phyloP scores from a whole-genome alignment of 176 grass and related monocot species.

The Tillandsia fasciculata region DNA sequence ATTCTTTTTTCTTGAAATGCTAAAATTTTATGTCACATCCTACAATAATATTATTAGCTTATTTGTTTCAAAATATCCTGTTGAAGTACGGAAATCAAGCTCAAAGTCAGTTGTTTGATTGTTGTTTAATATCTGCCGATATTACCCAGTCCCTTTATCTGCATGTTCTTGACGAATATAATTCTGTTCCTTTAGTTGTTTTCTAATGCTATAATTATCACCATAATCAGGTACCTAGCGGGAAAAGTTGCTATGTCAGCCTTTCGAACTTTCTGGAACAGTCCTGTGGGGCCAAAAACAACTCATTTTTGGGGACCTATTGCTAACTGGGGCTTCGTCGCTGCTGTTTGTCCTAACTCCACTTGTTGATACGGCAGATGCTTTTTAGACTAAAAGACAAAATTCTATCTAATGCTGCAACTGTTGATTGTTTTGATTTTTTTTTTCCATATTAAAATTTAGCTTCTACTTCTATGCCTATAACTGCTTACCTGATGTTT shows the following conservation, averaged over 20 bases:
- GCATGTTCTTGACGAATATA: slow-evolving; percentile 6
- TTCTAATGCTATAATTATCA: background rate
- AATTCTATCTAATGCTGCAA: too few species aligned
- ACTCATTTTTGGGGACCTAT: slow-evolving; percentile 84
- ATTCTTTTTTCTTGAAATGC: too few species aligned
- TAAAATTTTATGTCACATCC: too few species aligned
- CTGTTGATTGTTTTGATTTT: background rate
- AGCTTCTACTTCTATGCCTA: background rate
- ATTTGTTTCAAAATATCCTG: too few species aligned
- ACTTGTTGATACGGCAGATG: background rate
- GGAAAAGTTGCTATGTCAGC: slow-evolving; percentile 20
- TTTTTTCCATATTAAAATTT: background rate
- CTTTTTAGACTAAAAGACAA: background rate
- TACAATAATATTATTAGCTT: too few species aligned
- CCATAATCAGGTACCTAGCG: slow-evolving; percentile 8
- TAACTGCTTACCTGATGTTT: too few species aligned
- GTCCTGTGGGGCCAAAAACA: slow-evolving; percentile 70
- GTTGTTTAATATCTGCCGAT: too few species aligned
- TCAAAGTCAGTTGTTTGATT: too few species aligned
- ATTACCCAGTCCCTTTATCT: background rate
- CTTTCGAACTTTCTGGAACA: slow-evolving; percentile 56
- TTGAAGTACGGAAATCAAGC: too few species aligned
- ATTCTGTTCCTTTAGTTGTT: background rate
- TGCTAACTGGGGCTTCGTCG: slow-evolving; percentile 64
- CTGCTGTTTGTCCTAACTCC: slow-evolving; percentile 34